Evolutionary conservation across 495 filamentous ascomycete species (phyloP), one percentile per base, ranked within the genome.

Genomic region (Acidomyces sp.): DNA sequence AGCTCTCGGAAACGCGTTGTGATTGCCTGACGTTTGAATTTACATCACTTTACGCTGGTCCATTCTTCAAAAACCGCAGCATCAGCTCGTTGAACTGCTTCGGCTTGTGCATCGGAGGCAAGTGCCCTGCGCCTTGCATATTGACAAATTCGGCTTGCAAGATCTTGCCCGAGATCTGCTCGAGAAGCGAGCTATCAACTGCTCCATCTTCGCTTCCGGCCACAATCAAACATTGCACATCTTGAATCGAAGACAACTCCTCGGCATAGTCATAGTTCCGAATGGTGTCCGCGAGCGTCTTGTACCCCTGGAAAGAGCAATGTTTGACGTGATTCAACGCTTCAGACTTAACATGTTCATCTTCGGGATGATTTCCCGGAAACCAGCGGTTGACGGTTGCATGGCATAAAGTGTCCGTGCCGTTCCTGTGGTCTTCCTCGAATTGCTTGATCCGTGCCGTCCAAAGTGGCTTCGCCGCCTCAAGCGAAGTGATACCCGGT

Each of bases 21-120:
- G n/a, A n/a, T n/a, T n/a, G n/a, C n/a, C n/a, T n/a, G n/a, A n/a
- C n/a, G n/a, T n/a, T n/a, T n/a, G n/a, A n/a, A n/a, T n/a, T n/a
- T n/a, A n/a, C n/a, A n/a, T n/a, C n/a, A n/a, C n/a, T n/a, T n/a
- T n/a, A n/a, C n/a, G n/a, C n/a, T n/a, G n/a, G n/a, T n/a, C n/a
- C n/a, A n/a, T n/a, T n/a, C n/a, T n/a, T n/a, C n/a, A 44, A 26
- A 25, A 49, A 44, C 12, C 29, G 7, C 28, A 39, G 3, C 40
- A 49, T 39, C 18, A 34, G 3, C 27, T 39, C 22, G 13, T 28
- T 22, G 16, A 49, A 44, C 34, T 39, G 21, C 16, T 38, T 23
- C 6, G 46, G 32, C 40, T 35, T 38, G 15, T 49, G 40, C 46
- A 49, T 44, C 9, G 46, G 46, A 23, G 46, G 46, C 27, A 49